A percentile compares a stretch with the other conserved stretches of the same genome.
Conservation (phyloP, 2,329 filamentous ascomycete species). For the Hymenotorrendiella dingleyae region DNA sequence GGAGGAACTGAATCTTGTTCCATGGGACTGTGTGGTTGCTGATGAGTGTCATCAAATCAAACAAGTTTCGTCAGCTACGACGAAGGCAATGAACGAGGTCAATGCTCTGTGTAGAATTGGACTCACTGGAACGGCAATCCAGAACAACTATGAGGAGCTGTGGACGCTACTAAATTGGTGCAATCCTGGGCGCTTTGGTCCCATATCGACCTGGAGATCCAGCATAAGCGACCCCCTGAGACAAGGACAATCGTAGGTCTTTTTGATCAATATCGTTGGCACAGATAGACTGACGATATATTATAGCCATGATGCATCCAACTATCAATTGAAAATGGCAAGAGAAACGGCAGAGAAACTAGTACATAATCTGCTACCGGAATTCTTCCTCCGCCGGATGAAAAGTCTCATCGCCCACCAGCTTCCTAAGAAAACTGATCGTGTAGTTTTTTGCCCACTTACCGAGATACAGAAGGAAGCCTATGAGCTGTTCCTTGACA, state of each 20-base stretch:
- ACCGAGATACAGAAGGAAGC: slow-evolving; percentile 75
- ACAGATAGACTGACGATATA: slow-evolving; percentile 9
- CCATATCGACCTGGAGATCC: slow-evolving; percentile 68
- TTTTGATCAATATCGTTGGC: no score
- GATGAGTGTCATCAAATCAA: slow-evolving; percentile 94
- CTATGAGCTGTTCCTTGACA: slow-evolving; percentile 76
- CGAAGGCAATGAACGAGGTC: slow-evolving; percentile 80
- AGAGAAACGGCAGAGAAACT: slow-evolving; percentile 78
- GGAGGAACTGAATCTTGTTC: slow-evolving; percentile 69
- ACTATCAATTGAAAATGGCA: slow-evolving; percentile 73
- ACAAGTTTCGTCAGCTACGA: slow-evolving; percentile 68
- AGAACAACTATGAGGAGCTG: slow-evolving; percentile 95
- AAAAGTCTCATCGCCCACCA: slow-evolving; percentile 90
- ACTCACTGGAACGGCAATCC: slow-evolving; percentile 90
- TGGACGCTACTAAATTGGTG: slow-evolving; percentile 98
- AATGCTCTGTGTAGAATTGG: slow-evolving; percentile 91
- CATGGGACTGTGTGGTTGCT: slow-evolving; percentile 91
- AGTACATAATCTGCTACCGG: slow-evolving; percentile 78
- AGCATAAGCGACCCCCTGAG: slow-evolving; percentile 75
- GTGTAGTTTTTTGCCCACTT: slow-evolving; percentile 90
- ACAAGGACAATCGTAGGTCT: slow-evolving; percentile 64
- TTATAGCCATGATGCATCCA: slow-evolving; percentile 68
- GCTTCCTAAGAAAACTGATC: slow-evolving; percentile 88
- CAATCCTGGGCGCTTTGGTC: slow-evolving; percentile 70
- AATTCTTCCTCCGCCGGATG: slow-evolving; percentile 87